Base-by-base conservation (phyloP, 139 green algal species). In the Spirogloea muscicola region DNA sequence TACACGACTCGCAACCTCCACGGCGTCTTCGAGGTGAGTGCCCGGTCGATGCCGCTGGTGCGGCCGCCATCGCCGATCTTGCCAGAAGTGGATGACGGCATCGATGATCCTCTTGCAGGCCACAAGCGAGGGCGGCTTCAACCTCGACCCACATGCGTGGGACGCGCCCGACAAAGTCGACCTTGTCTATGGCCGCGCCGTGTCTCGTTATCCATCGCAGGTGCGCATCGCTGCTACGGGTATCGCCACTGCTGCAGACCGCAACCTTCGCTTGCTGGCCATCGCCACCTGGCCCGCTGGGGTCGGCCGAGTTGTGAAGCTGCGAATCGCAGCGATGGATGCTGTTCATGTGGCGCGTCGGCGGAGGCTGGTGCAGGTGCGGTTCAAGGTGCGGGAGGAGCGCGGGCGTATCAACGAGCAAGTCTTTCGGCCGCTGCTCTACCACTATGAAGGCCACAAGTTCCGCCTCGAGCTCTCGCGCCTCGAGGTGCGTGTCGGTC, bases 11-110 rank as follows among this genome's bases (percentile, higher is more conserved):
- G 49, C 27, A 18, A 42, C 16, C 38, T 79, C 13, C 71, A 79
- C 42, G 71, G 71, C n/a, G 40, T 79, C 40, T 79, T 79, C 60
- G 71, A 79, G 71, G 71, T 72, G 13, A 29, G 68, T 52, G 44
- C 16, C 44, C 13, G 13, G 13, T 52, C 44, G 16, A 27, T 52
- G 44, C 16, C 16, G 13, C 16, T 52, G 44, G 44, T 52, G 13
- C 44, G 13, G 44, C 13, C 13, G 13, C 44, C 13, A 16, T 52
- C 44, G 13, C 13, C 13, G 16, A 52, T 27, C 44, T 27, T n/a
- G n/a, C n/a, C n/a, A n/a, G n/a, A n/a, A n/a, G n/a, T n/a, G n/a
- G n/a, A n/a, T n/a, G n/a, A n/a, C n/a, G n/a, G n/a, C n/a, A n/a
- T n/a, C n/a, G n/a, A n/a, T n/a, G n/a, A n/a, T n/a, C n/a, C n/a